Evolutionary conservation across 495 filamentous ascomycete genomes (phyloP), one percentile per base, ranked within the genome.

Genomic region (Peziza echinospora): DNA sequence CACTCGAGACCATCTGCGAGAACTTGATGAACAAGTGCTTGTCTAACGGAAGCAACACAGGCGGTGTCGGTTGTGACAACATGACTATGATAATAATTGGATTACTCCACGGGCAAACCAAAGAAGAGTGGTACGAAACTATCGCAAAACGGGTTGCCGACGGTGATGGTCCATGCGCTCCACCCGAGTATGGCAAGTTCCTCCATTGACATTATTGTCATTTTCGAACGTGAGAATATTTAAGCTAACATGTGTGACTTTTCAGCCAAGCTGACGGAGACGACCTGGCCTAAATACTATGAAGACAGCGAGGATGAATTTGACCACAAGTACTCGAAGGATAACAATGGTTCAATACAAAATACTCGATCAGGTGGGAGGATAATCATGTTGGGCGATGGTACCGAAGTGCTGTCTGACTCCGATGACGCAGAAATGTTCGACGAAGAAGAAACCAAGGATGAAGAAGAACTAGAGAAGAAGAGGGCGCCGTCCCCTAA

Each of bases 21-120:
- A 97, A 97, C 67, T 91, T 97, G 84, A 97, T 97, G 89, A 86
- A 96, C 67, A 97, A 96, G 65, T 97, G 89, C 61, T 72, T 96
- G 46, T 82, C 89, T 24, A 85, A 84, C 44, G 94, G 89, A 70
- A 89, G 85, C 55, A 91, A 97, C 64, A 96, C 89, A 37, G 89
- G 89, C 25, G 89, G 89, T 40, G 89, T 97, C 43, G 89, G 89
- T 50, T 97, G 89, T 65, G 89, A 97, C 65, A 97, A 97, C 68
- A 97, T 97, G 89, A 97, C 89, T 52, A 93, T 96, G 81, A 71
- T 78, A 55, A 67, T 97, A 53, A 69, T 97, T 60, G 89, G 78
- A 51, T 74, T 97, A 57, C 74, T 97, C 46, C 73, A 77, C 52
- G 89, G 87, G 60, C 79, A 78, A 70, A 84, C 73, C 56, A 93